Evolutionary conservation across 352 stramenopile genomes (phyloP).

Genomic region (Globisporangium sylvaticum): DNA sequence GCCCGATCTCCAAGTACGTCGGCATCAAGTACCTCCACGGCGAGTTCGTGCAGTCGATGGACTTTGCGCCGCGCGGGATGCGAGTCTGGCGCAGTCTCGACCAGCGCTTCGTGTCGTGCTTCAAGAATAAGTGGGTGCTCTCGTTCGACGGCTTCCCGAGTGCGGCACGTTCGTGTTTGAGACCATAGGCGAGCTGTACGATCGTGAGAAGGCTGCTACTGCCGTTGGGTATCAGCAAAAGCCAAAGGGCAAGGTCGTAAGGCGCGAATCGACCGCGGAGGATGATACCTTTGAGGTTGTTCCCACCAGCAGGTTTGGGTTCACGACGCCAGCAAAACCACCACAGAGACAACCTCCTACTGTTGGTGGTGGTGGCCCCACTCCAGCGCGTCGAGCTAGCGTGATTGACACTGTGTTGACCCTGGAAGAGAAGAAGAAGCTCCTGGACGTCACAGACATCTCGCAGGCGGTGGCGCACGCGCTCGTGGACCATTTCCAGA

Average conservation of each 20-base stretch:
- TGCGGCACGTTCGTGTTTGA: constrained; percentile 26
- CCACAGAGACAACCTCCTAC: not conserved
- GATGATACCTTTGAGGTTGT: not conserved
- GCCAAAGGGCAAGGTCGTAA: not conserved
- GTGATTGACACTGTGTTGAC: constrained; percentile 16
- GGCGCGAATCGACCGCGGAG: not conserved
- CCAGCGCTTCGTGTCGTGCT: constrained; percentile 19
- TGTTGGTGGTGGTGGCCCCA: not conserved
- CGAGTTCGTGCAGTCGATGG: constrained; percentile 22
- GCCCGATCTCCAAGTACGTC: constrained; percentile 8
- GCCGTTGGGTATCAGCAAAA: not conserved
- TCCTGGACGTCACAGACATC: constrained; percentile 18
- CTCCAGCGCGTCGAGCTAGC: not conserved
- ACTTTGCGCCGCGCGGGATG: constrained; percentile 10
- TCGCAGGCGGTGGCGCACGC: constrained; percentile 16
- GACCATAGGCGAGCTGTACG: constrained; percentile 24
- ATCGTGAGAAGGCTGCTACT: constrained; percentile 14
- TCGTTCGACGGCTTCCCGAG: constrained; percentile 25
- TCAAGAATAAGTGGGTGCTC: constrained; percentile 16
- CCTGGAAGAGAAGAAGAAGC: constrained; percentile 21
- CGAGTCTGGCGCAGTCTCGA: constrained; percentile 19
- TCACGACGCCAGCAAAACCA: not conserved
- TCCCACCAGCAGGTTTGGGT: not conserved
- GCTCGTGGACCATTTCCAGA: constrained; percentile 20
- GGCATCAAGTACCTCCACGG: constrained; percentile 27